These are phyloP conservation scores for Chaetoscypha palmicola DNA, from an alignment of 2,329 filamentous ascomycete species.

Conservation along the genomic window DNA sequence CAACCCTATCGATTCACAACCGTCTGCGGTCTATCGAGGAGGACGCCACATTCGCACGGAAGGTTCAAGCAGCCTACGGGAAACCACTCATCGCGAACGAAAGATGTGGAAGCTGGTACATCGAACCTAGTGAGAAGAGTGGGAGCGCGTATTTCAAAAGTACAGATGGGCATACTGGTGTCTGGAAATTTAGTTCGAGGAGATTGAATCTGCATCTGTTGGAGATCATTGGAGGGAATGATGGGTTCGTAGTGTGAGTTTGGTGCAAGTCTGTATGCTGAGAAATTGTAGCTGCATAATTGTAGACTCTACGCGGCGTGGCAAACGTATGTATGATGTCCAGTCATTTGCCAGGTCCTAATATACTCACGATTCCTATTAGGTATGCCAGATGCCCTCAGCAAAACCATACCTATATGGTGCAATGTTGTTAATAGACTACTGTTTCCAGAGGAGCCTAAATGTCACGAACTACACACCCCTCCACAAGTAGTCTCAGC, in stretches of 20 bases:
- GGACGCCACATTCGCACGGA: constrained; percentile 68
- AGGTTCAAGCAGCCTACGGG: constrained; percentile 45
- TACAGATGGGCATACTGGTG: constrained; percentile 85
- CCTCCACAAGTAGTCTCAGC: constrained; percentile 65
- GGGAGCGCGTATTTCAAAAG: constrained; percentile 94
- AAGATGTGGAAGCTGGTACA: constrained; percentile 94
- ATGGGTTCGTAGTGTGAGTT: constrained; percentile 49
- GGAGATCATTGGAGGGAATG: constrained; percentile 54
- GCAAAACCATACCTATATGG: constrained; percentile 93
- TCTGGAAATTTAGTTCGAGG: constrained; percentile 84
- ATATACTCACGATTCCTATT: constrained; percentile 15
- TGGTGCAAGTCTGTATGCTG: neutral
- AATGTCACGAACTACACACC: constrained; percentile 52
- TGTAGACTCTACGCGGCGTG: constrained; percentile 85
- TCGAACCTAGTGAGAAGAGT: constrained; percentile 55
- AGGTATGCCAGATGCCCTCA: constrained; percentile 90
- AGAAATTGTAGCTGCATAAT: constrained; percentile 57
- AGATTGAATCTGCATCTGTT: constrained; percentile 80
- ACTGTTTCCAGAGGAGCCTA: constrained; percentile 56
- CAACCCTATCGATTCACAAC: constrained; percentile 72
- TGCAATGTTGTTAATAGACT: constrained; percentile 75
- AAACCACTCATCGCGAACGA: constrained; percentile 86
- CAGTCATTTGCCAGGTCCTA: neutral
- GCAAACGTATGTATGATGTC: constrained; percentile 59
- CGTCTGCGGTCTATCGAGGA: constrained; percentile 70